Evolutionary conservation across 495 filamentous ascomycete genomes (phyloP).

Genomic region (Lophium mytilinum): DNA sequence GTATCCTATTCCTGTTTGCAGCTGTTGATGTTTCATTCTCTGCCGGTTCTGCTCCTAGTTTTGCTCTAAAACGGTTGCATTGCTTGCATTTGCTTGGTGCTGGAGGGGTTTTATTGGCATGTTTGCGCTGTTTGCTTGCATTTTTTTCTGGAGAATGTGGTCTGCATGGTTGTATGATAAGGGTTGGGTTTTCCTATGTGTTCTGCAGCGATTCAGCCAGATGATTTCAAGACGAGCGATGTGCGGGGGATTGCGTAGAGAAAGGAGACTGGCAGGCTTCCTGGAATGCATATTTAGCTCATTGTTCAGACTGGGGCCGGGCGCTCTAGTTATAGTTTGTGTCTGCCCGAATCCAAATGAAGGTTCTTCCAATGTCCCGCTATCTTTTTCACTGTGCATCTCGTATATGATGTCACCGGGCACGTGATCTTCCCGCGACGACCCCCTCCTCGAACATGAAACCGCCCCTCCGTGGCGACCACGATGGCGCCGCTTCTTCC

Average conservation of each 20-base stretch:
- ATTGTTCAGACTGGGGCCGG: neutral
- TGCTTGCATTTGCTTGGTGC: constrained; percentile 3
- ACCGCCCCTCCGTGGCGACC: neutral
- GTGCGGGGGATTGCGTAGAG: neutral
- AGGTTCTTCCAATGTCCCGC: too few species aligned
- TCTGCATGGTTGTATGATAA: neutral
- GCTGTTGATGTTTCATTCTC: neutral
- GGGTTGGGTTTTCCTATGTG: neutral
- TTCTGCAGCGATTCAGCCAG: neutral
- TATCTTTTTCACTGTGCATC: too few species aligned
- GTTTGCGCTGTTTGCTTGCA: neutral
- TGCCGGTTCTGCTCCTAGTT: neutral
- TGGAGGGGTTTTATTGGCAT: neutral
- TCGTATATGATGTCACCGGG: too few species aligned
- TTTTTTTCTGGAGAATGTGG: neutral
- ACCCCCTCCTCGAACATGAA: neutral
- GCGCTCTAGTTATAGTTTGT: neutral
- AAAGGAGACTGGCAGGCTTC: neutral
- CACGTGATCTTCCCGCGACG: too few species aligned
- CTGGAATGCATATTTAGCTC: neutral
- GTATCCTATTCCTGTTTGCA: constrained; percentile 6
- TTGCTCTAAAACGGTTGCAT: constrained; percentile 3
- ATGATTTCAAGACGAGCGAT: neutral
- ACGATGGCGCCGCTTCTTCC: too few species aligned
- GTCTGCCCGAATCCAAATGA: too few species aligned